A percentile compares a stretch with the other conserved stretches of the same genome.
Conservation (phyloP, 306 rosid species). For the Malus sylvestris region DNA sequence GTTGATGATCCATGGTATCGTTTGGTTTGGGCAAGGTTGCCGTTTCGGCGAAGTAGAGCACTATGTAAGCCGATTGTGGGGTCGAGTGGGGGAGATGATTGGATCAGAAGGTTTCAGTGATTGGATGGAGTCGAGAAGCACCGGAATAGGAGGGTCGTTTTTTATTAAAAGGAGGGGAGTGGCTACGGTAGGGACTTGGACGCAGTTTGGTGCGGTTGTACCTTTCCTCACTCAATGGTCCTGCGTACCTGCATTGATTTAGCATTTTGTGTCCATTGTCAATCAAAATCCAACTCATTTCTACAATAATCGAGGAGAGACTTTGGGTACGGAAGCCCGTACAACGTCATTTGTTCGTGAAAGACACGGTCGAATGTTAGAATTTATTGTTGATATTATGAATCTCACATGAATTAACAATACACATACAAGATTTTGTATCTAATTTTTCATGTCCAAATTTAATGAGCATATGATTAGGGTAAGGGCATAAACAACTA, state of each 20-base stretch:
- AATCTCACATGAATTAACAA: too few species aligned
- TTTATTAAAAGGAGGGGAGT: background rate
- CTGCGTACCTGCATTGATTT: background rate
- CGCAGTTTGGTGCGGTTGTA: slow-evolving; percentile 4
- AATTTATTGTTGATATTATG: too few species aligned
- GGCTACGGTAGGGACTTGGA: background rate
- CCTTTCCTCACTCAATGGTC: background rate
- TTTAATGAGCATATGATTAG: too few species aligned
- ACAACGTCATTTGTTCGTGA: too few species aligned
- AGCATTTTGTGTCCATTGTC: background rate
- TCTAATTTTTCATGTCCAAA: too few species aligned
- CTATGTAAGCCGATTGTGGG: background rate
- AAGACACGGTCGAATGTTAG: too few species aligned
- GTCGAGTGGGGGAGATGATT: background rate
- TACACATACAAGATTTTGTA: too few species aligned
- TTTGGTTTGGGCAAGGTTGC: background rate
- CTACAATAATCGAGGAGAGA: too few species aligned
- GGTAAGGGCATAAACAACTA: too few species aligned
- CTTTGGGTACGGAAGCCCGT: too few species aligned
- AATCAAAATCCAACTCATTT: background rate
- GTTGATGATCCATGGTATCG: background rate
- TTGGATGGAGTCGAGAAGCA: background rate
- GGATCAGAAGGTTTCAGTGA: background rate
- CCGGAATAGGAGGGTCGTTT: background rate
- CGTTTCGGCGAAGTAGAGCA: background rate